Conservation (phyloP, 2,329 filamentous ascomycete genomes). For the Didymellaceae sp. region DNA sequence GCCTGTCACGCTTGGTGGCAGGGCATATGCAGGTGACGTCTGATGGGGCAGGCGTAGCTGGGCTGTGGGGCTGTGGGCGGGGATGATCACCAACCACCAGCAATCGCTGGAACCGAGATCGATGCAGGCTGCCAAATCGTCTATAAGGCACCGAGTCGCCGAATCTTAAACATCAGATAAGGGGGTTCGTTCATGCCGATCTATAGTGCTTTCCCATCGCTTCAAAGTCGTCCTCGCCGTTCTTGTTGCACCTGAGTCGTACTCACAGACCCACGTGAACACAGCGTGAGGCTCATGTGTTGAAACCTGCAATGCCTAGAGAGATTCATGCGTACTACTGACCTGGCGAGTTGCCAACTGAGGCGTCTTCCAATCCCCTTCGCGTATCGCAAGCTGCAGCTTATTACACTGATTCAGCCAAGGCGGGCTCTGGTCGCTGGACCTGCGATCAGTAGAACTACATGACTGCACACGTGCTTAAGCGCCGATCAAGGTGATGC, state of each 20-base stretch:
- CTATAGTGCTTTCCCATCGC: background rate
- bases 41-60: conserved; percentile 15
- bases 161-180: background rate
- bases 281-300: background rate
- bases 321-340: conserved; percentile 3
- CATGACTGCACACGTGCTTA: background rate
- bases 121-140: conserved; percentile 3
- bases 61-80: conserved; percentile 16
- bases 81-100: conserved; percentile 17
- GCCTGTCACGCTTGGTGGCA: conserved; percentile 18
- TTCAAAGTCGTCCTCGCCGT: background rate
- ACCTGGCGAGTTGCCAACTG: background rate
- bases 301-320: conserved; percentile 5
- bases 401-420: background rate
- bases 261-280: background rate
- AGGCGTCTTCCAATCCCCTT: background rate
- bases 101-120: conserved; percentile 20
- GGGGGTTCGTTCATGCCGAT: background rate
- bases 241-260: background rate
- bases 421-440: background rate
- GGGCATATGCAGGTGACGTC: conserved; percentile 23
- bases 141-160: background rate
- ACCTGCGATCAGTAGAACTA: background rate
- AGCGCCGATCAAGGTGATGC: background rate
- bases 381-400: background rate